phyloP scores from a whole-genome alignment of 2,329 filamentous ascomycete species.

The Monilinia laxa region DNA sequence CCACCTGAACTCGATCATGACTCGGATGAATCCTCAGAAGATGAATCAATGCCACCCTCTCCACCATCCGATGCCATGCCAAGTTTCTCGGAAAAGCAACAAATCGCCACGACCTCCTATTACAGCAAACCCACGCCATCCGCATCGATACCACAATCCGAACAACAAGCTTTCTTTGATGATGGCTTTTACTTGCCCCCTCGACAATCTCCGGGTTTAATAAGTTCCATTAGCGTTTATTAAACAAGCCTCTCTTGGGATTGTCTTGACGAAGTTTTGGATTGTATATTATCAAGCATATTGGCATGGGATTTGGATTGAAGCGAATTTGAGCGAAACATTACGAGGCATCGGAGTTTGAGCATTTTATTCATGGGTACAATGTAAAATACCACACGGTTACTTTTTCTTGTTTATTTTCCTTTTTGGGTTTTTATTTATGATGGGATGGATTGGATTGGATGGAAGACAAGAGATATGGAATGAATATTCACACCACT shows the following conservation, averaged over 20 bases:
- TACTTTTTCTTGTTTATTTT: constrained; percentile 17
- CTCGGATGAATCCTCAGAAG: constrained; percentile 64
- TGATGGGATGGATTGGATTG: not conserved
- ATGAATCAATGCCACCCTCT: constrained; percentile 66
- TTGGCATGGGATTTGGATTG: constrained; percentile 24
- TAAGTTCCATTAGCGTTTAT: constrained; percentile 48
- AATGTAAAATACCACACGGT: constrained; percentile 23
- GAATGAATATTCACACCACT: constrained; percentile 22
- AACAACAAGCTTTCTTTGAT: constrained; percentile 47
- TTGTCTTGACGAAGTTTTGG: constrained; percentile 6
- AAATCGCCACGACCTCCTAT: constrained; percentile 45
- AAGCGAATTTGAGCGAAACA: constrained; percentile 26
- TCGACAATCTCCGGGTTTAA: constrained; percentile 44
- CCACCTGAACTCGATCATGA: constrained; percentile 71
- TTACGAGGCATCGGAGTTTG: constrained; percentile 13
- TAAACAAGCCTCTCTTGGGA: constrained; percentile 33
- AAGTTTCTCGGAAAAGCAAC: constrained; percentile 59
- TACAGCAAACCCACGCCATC: constrained; percentile 40
- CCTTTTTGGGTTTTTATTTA: not conserved
- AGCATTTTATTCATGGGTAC: constrained; percentile 9
- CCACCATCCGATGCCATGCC: constrained; percentile 49
- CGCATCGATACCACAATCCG: constrained; percentile 36
- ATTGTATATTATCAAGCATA: constrained; percentile 24
- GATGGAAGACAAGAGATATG: not conserved
- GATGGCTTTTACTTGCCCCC: constrained; percentile 49